Percentiles rank a stretch among this genome's conserved stretches.
These are phyloP conservation scores for Corymbia citriodora DNA, from an alignment of 441 rosid species.

Conservation along the genomic window DNA sequence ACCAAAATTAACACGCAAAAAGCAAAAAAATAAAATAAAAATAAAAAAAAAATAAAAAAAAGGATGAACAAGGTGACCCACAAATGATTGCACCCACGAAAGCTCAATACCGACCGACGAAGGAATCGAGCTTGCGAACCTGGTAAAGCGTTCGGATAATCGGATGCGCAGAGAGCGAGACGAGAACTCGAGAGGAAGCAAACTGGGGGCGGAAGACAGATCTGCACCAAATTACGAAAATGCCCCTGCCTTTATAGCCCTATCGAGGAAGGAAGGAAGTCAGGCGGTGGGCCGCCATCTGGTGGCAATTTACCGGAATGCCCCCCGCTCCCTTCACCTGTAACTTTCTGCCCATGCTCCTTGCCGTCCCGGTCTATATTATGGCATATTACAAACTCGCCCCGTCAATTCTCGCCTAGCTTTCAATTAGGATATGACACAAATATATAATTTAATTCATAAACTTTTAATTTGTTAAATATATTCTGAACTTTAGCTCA, in stretches of 20 bases:
- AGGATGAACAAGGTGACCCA: neutral
- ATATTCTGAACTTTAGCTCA: too few relatives aligned
- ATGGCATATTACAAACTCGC: too few relatives aligned
- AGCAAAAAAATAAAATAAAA: neutral
- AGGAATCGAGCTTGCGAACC: neutral
- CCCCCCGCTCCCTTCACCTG: too few relatives aligned
- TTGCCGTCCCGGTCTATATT: too few relatives aligned
- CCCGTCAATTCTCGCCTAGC: too few relatives aligned
- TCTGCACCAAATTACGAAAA: neutral
- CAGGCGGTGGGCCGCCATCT: too few relatives aligned
- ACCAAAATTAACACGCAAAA: neutral
- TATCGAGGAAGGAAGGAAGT: too few relatives aligned
- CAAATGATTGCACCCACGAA: neutral
- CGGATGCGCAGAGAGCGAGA: neutral
- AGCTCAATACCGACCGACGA: neutral
- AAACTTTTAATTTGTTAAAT: too few relatives aligned
- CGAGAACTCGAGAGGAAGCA: neutral
- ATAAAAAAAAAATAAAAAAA: neutral
- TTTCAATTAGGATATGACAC: too few relatives aligned
- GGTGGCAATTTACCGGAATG: too few relatives aligned
- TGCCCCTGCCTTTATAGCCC: neutral
- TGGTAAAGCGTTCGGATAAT: neutral
- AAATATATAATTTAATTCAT: too few relatives aligned
- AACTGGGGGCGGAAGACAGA: neutral
- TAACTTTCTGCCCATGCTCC: too few relatives aligned